Conservation (phyloP, 352 stramenopile genomes). For the Phytopythium mirpurense region DNA sequence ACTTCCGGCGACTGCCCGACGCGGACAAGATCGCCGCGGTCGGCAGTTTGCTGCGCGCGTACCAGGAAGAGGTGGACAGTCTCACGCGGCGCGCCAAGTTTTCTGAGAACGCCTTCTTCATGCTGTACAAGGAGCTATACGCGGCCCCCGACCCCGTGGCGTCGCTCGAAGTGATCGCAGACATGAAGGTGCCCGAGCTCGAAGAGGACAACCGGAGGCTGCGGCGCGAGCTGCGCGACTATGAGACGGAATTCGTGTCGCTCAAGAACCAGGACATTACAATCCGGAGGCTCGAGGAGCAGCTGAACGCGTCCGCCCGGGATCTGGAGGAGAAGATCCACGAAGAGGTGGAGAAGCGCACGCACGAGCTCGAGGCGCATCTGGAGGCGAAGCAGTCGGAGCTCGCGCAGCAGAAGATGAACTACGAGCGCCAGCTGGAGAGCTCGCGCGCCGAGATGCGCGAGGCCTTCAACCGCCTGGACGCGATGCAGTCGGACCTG, state of each 20-base stretch:
- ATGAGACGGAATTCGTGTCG: constrained; percentile 91
- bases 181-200: constrained; percentile 69
- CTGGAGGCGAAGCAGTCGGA: constrained; percentile 67
- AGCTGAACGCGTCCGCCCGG: constrained; percentile 77
- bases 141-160: constrained; percentile 80
- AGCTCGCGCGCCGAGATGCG: constrained; percentile 47
- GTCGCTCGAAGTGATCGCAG: constrained; percentile 54
- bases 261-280: constrained; percentile 98
- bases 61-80: constrained; percentile 91
- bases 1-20: constrained; percentile 68
- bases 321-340: constrained; percentile 64
- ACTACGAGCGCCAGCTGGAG: constrained; percentile 68
- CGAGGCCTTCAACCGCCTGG: constrained; percentile 68
- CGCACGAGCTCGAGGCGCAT: constrained; percentile 57
- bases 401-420: constrained; percentile 74
- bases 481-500: constrained; percentile 90
- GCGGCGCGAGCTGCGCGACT: constrained; percentile 87
- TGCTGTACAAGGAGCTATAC: constrained; percentile 84
- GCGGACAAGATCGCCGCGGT: constrained; percentile 59
- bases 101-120: constrained; percentile 87
- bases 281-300: constrained; percentile 93
- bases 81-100: constrained; percentile 90
- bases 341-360: constrained; percentile 50
- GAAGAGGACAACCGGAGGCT: constrained; percentile 91
- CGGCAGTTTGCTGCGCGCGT: constrained; percentile 73